phyloP scores from a whole-genome alignment of 495 filamentous ascomycete genomes.

The Tetracladium setigerum region DNA sequence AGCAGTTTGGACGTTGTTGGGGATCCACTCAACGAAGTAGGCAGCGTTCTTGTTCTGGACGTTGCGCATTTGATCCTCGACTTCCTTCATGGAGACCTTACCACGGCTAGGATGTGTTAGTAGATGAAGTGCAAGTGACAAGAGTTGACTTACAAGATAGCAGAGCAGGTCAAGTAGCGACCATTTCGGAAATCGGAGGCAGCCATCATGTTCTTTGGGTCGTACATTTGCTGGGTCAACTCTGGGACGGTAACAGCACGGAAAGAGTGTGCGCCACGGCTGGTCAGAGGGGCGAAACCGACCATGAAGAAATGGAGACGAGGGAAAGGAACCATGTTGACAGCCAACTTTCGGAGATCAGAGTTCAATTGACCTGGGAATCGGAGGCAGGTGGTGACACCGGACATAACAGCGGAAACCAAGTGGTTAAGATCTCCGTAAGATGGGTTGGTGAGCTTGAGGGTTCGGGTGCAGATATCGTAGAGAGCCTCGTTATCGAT shows the following conservation, averaged over 20 bases:
- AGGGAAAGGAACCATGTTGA: constrained; percentile 99
- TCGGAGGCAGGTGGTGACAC: constrained; percentile 95
- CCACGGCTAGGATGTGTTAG: constrained; percentile 60
- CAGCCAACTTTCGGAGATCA: constrained; percentile 97
- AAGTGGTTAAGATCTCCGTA: constrained; percentile 99
- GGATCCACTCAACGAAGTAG: constrained; percentile 99
- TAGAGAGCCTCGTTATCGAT: constrained; percentile 99
- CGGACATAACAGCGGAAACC: constrained; percentile 99
- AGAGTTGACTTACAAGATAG: constrained; percentile 63
- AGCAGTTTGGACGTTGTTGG: constrained; percentile 99
- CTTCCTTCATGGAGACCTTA: constrained; percentile 99
- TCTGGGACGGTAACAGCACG: constrained; percentile 95
- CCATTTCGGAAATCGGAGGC: constrained; percentile 99
- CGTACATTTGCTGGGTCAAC: constrained; percentile 99
- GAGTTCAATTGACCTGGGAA: constrained; percentile 99
- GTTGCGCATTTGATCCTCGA: constrained; percentile 99
- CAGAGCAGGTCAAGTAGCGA: constrained; percentile 98
- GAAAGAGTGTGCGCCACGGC: constrained; percentile 91
- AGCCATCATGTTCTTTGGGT: constrained; percentile 99
- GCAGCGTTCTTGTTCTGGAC: constrained; percentile 99
- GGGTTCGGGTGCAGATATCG: constrained; percentile 99
- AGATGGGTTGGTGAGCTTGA: constrained; percentile 96
- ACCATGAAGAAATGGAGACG: constrained; percentile 99
- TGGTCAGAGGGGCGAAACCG: constrained; percentile 97
- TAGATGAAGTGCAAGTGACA: constrained; percentile 22